Evolutionary conservation across 169 alveolate genomes (phyloP), one percentile per base, ranked within the genome.

Genomic region (Eimeria necatrix): DNA sequence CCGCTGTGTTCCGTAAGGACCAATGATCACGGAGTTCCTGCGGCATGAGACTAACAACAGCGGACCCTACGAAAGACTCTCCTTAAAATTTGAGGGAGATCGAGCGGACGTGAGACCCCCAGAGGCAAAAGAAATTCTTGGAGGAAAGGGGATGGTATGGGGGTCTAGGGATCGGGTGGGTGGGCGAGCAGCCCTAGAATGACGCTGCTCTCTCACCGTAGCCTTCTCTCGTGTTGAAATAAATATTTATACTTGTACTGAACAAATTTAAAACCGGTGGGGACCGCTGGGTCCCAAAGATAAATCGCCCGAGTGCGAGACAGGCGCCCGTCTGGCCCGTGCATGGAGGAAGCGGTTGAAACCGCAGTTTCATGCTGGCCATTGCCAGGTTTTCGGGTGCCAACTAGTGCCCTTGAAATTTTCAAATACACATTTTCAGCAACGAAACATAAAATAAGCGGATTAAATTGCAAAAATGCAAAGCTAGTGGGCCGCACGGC

Each of bases 281-380:
- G 68, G 20, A 18, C 12, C 68, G 68, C 20, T 56, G 68, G 20
- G 22, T 56, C 68, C 68, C 68, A 56, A 12, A 56, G 68, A 32
- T 32, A 32, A 32, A 32, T 32, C 41, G 41, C 68, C 22, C 20
- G 68, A 26, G 32, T 14, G 90, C 61, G 92, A 85, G 92, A 85
- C 92, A 85, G 81, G 80, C 76, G 92, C 92, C 92, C 92, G 92
- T 85, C 81, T 85, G 52, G 73, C 81, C 76, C 92, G 92, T 56
- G 92, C 92, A 85, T 56, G 70, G 80, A 71, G 90, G 90, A 26
- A 16, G 73, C 26, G 9, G 86, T 6, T 46, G 73, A 26, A 81
- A 81, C 18, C 32, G 90, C 71, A 22, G 73, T 10, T 16, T 22
- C 22, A 71, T 22, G 90, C 90, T 41, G 90, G 74, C 52, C 90